Evolutionary conservation across 176 grass and related monocot species (phyloP), one percentile per base, ranked within the genome.

Genomic region (Chrysopogon serrulatus): DNA sequence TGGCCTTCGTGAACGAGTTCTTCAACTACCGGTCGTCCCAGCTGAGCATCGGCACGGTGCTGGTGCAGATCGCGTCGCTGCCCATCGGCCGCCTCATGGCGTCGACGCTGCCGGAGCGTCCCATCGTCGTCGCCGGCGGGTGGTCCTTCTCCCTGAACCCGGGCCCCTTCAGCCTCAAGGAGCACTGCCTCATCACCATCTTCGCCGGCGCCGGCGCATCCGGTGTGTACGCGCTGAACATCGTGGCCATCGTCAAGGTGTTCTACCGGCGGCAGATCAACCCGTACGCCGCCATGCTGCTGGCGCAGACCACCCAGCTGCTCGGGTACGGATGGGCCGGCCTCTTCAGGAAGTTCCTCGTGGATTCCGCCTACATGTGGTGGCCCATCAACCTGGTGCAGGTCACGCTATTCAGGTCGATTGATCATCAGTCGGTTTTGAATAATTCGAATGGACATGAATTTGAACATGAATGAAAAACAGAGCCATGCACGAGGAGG

Each of bases 301-400:
- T 95, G 26, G 76, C 76, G 26, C 76, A 79, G 37, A 79, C 76
- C 16, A 79, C 59, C 10, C 59, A 97, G 94, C 61, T 97, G 65
- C 86, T 94, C 17, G 94, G 92, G 4, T 97, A 92, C 34, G 94
- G 94, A 2, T 97, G 91, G 91, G 94, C 94, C 64, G 94, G 94
- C 24, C 37, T 97, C 13, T 97, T 94, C 87, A 86, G 91, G 34
- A 90, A 61, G 41, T 90, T 85, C 43, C 74, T 97, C 11, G 92
- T 97, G 14, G 92, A 97, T 42, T 94, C 90, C 10, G 90, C 94
- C 1, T 94, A 92, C 66, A 97, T 97, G 94, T 94, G 94, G 94
- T 97, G 94, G 92, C 94, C 94, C 4, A 47, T 64, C 13, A 97
- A 88, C 61, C 63, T 97, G 12, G 91, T 97, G 2, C 85, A 90